Conservation (phyloP, 2,329 filamentous ascomycete species). For the Dactylella cylindrospora region DNA sequence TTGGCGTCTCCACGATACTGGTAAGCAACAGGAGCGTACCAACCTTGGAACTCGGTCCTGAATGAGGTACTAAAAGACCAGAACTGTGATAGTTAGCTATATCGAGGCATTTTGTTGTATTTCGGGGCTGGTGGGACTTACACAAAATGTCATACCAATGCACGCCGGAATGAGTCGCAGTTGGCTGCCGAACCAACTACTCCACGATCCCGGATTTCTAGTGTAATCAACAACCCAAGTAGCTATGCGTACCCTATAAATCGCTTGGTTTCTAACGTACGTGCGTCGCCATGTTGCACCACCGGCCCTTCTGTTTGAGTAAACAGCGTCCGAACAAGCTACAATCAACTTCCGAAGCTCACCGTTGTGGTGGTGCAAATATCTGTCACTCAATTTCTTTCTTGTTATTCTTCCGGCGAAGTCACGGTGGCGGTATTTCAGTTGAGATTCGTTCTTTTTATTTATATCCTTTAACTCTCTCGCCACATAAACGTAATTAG, state of each 20-base stretch:
- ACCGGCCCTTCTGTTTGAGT: background rate
- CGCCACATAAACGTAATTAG: no score
- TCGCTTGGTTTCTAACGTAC: constrained; percentile 32
- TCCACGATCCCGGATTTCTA: constrained; percentile 33
- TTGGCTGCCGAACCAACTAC: constrained; percentile 21
- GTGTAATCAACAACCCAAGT: constrained; percentile 45
- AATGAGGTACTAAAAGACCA: constrained; percentile 14
- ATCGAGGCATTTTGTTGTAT: no score
- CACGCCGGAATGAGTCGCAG: constrained; percentile 16
- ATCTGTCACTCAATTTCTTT: constrained; percentile 33
- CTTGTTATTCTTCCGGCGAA: constrained; percentile 32
- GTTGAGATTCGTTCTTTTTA: background rate
- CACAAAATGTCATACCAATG: constrained; percentile 15
- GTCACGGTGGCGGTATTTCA: constrained; percentile 43
- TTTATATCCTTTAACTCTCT: no score
- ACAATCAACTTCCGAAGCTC: constrained; percentile 44
- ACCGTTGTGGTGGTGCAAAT: constrained; percentile 43
- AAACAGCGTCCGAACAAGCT: constrained; percentile 42
- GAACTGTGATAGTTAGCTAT: no score
- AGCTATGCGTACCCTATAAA: constrained; percentile 35
- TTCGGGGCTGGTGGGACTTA: background rate
- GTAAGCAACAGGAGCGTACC: constrained; percentile 42
- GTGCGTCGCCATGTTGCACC: constrained; percentile 45
- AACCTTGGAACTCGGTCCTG: constrained; percentile 6
- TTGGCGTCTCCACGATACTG: constrained; percentile 42